Evolutionary conservation across 306 rosid species (phyloP), one percentile per base, ranked within the genome.

Genomic region (Lathyrus sativus): DNA sequence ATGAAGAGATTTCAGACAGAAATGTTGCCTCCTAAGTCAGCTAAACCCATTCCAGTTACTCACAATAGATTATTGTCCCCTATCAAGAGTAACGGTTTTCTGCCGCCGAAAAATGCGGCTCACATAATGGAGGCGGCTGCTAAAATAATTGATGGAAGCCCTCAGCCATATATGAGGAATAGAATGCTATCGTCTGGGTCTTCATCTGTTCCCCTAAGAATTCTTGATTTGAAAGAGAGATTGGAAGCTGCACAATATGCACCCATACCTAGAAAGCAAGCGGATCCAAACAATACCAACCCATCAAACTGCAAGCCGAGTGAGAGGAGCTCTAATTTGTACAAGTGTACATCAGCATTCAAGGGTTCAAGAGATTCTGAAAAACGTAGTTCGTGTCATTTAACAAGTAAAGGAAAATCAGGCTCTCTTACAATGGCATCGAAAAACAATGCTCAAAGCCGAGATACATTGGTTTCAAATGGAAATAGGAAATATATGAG

Each of bases 41-140:
- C 99, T 29, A 95, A 95, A 80, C 84, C 97, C 37, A 84, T 90
- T 71, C 88, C 95, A 65, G 76, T 90, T 70, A 81, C 99, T 59
- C 90, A 87, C 78, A 92, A 90, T 60, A 90, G 83, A 79, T 78
- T 90, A 50, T 74, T 90, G 85, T 95, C 99, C 46, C 97, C 96
- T 70, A 87, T 90, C 68, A 90, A 84, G 74, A 81, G 78, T 74
- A 87, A 87, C 50, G 95, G 88, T 70, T 85, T 81, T 63, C 74
- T 80, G 65, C 81, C 83, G 7, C 72, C 84, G 14, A 88, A 78
- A 69, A 82, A 80, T 82, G 84, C 77, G 2, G 83, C 82, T 58
- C 84, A 95, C 13, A 62, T 88, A 51, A 82, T 95, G 91, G 99
- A 90, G 73, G 97, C 92, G 18, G 96, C 96, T 74, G 85, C 97